phyloP scores from a whole-genome alignment of 2,329 filamentous ascomycete genomes.

The Colletotrichum sp. region DNA sequence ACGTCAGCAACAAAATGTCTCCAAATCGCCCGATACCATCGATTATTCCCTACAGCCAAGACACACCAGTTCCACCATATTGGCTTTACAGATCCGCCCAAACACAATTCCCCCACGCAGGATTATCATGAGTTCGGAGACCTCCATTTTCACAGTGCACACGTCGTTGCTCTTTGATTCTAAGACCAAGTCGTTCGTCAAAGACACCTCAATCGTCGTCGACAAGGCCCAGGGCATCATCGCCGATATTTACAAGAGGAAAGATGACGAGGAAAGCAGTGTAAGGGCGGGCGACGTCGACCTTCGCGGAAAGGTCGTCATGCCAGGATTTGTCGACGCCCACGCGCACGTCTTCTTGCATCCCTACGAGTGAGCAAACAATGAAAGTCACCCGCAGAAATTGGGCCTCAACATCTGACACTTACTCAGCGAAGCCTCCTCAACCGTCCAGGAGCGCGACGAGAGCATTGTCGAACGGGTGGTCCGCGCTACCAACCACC shows the following conservation, averaged over 20 bases:
- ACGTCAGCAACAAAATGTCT: not conserved
- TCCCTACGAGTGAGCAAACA: slow-evolving; percentile 41
- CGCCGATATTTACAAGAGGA: slow-evolving; percentile 30
- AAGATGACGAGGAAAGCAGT: slow-evolving; percentile 27
- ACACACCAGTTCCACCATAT: not conserved
- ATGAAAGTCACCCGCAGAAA: too few species aligned
- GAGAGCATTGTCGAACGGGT: slow-evolving; percentile 62
- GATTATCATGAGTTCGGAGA: not conserved
- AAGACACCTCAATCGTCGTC: slow-evolving; percentile 47
- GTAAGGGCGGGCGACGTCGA: slow-evolving; percentile 49
- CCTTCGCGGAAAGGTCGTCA: slow-evolving; percentile 54
- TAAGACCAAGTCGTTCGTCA: slow-evolving; percentile 41
- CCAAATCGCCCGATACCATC: not conserved
- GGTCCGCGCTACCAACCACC: slow-evolving; percentile 58
- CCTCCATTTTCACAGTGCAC: slow-evolving; percentile 38
- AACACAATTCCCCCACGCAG: not conserved
- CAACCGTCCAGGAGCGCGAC: slow-evolving; percentile 56
- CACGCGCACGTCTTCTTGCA: slow-evolving; percentile 64
- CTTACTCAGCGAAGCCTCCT: slow-evolving; percentile 6
- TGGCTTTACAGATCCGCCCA: not conserved
- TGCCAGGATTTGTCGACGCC: slow-evolving; percentile 59
- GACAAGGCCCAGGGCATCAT: slow-evolving; percentile 45
- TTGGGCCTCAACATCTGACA: not conserved
- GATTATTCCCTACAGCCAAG: not conserved
- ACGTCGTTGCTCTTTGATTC: slow-evolving; percentile 53